phyloP scores from a whole-genome alignment of 2,329 filamentous ascomycete genomes.

The Pseudogymnoascus sp. region DNA sequence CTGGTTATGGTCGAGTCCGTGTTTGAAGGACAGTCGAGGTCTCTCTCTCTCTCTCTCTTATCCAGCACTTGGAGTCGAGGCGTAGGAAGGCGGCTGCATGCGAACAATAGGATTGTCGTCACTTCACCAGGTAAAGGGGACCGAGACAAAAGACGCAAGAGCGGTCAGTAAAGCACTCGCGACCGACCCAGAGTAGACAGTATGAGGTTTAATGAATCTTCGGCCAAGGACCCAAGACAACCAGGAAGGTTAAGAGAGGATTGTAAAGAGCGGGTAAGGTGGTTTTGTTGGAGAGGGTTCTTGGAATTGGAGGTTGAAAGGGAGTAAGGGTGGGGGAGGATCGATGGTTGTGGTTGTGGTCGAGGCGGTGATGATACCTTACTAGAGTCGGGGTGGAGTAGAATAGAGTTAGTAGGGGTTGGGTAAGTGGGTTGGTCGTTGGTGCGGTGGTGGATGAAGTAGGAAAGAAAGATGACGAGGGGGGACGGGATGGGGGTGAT shows the following conservation, averaged over 20 bases:
- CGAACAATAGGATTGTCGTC: neutral
- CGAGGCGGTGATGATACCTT: neutral
- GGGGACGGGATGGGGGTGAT: too few relatives aligned
- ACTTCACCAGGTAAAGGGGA: neutral
- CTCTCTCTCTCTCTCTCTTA: too few relatives aligned
- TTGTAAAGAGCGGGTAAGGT: neutral
- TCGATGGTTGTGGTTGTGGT: neutral
- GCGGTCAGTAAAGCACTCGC: neutral
- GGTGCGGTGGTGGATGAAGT: neutral
- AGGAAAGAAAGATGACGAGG: too few relatives aligned
- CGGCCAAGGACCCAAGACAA: neutral
- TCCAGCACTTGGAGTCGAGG: neutral
- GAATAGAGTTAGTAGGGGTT: neutral
- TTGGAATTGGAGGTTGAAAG: neutral
- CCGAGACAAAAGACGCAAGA: neutral
- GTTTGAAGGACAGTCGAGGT: neutral
- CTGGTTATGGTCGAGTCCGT: neutral
- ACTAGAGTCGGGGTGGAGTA: neutral
- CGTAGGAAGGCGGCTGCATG: neutral
- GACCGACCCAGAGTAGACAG: neutral
- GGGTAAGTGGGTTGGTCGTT: neutral
- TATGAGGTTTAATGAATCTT: neutral
- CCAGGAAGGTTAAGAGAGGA: neutral
- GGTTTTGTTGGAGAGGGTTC: neutral
- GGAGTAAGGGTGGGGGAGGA: neutral